Percentiles rank a stretch among this genome's conserved stretches.
These are phyloP conservation scores for Aspergillus indologenus DNA, from an alignment of 495 filamentous ascomycete species.

Conservation along the genomic window DNA sequence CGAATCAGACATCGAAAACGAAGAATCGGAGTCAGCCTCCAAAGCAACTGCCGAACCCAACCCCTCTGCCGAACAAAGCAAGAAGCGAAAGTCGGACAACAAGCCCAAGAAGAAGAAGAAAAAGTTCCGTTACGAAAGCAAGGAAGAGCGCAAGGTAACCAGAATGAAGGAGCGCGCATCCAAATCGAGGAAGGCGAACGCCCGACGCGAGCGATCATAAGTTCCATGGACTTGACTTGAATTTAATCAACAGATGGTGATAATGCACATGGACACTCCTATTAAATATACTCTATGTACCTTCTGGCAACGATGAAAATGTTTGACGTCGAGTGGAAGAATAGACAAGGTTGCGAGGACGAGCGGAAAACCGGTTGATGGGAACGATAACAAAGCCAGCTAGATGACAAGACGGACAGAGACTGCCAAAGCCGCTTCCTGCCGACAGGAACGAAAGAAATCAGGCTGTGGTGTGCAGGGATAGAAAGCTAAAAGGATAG, in stretches of 20 bases:
- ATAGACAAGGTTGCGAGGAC: conserved; percentile 8
- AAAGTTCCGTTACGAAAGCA: conserved; percentile 90
- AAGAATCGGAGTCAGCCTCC: conserved; percentile 28
- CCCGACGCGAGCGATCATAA: conserved; percentile 35
- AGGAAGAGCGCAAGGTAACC: conserved; percentile 68
- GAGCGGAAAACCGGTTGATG: conserved; percentile 15
- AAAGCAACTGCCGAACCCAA: conserved; percentile 30
- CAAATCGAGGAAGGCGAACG: conserved; percentile 50
- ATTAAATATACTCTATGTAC: conserved; percentile 21
- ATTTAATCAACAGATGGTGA: neutral
- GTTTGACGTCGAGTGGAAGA: conserved; percentile 6
- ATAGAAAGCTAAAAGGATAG: conserved; percentile 25
- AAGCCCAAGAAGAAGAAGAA: conserved; percentile 72
- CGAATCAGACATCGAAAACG: conserved; percentile 44
- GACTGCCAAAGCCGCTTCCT: conserved; percentile 25
- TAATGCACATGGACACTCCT: neutral
- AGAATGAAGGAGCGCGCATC: conserved; percentile 64
- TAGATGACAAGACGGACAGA: conserved; percentile 18
- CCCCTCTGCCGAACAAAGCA: conserved; percentile 35
- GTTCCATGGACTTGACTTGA: neutral
- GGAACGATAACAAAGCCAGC: conserved; percentile 14
- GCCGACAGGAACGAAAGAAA: conserved; percentile 24
- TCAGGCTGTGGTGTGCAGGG: conserved; percentile 25
- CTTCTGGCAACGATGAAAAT: conserved; percentile 6
- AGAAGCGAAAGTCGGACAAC: conserved; percentile 52